Percentiles rank a stretch among this genome's conserved stretches.
Evolutionary conservation across 768 basidiomycete species (phyloP).

Genomic region (Lactarius quietus): DNA sequence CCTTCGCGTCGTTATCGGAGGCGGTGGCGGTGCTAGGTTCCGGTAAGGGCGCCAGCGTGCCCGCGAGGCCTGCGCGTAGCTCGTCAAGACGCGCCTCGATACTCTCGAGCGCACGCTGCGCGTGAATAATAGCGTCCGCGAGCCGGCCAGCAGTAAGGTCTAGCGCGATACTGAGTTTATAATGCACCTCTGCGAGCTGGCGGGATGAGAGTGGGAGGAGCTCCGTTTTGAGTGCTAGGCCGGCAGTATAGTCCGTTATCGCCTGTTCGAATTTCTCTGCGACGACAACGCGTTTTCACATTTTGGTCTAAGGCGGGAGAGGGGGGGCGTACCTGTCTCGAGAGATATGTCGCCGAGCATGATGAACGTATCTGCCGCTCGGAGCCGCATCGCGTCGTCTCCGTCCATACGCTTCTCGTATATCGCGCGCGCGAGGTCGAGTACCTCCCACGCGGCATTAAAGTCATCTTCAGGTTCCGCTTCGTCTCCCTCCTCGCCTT

Average conservation of each 20-base stretch:
- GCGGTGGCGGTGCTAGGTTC: slow-evolving; percentile 1
- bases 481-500: slow-evolving; percentile 60
- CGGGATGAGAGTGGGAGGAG: slow-evolving; percentile 86
- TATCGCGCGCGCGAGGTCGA: slow-evolving; percentile 90
- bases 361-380: slow-evolving; percentile 88
- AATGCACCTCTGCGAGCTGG: slow-evolving; percentile 91
- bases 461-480: slow-evolving; percentile 92
- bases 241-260: slow-evolving; percentile 79
- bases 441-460: slow-evolving; percentile 95
- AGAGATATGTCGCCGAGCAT: slow-evolving; percentile 93
- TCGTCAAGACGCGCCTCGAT: slow-evolving; percentile 67
- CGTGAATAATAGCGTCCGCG: slow-evolving; percentile 76
- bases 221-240: slow-evolving; percentile 65
- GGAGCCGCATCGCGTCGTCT: slow-evolving; percentile 63
- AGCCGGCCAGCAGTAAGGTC: slow-evolving; percentile 86
- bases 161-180: slow-evolving; percentile 89
- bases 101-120: slow-evolving; percentile 74
- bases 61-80: slow-evolving; percentile 46
- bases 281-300: too few relatives aligned
- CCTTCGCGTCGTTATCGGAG: slow-evolving; percentile 47
- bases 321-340: slow-evolving; percentile 72
- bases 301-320: neutral
- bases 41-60: slow-evolving; percentile 34
- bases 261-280: slow-evolving; percentile 97
- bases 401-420: slow-evolving; percentile 65